Base-by-base conservation (phyloP, 495 filamentous ascomycete species). In the Aspergillus asperescens region DNA sequence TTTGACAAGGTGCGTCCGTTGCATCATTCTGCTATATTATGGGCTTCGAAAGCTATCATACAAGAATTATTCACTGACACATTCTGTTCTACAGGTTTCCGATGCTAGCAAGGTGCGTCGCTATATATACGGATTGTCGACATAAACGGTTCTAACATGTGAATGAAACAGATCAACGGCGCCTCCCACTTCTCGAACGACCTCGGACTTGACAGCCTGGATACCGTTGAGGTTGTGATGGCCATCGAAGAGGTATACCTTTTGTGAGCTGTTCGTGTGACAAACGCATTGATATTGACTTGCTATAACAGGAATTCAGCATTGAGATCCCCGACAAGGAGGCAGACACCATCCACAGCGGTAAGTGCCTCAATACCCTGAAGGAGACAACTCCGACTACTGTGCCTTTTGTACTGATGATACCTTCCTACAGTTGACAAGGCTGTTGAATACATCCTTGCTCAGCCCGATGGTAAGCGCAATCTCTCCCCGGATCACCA, bases 281-380 rank as follows among this genome's bases (percentile, higher is more conserved):
- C 18, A 24, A n/a, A n/a, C 22, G 22, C 1, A 22, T 27, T 29
- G 23, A 34, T 32, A 58, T 38, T 53, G 46, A 58, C 55, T 46
- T 22, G 29, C 20, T 13, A 7, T 42, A 60, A 70, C 66, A 97
- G 92, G 93, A 98, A 72, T 98, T 98, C 76, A 96, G 90, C 83
- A 93, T 98, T 75, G 93, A 98, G 82, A 98, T 98, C 71, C 94
- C 93, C 58, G 93, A 98, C 74, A 97, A 96, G 80, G 92, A 96
- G 65, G 94, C 93, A 58, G 93, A 98, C 76, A 79, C 81, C 57
- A 95, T 98, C 70, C 89, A 92, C 80, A 95, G 89, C 67, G 84
- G 92, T 96, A 90, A 59, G 92, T 79, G n/a, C 16, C 35, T 22
- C 10, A 12, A 23, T 24, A 0, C 7, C 12, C 9, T 8, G 19